Evolutionary conservation across 768 basidiomycete genomes (phyloP).

Genomic region (Leccinum barrowsii): DNA sequence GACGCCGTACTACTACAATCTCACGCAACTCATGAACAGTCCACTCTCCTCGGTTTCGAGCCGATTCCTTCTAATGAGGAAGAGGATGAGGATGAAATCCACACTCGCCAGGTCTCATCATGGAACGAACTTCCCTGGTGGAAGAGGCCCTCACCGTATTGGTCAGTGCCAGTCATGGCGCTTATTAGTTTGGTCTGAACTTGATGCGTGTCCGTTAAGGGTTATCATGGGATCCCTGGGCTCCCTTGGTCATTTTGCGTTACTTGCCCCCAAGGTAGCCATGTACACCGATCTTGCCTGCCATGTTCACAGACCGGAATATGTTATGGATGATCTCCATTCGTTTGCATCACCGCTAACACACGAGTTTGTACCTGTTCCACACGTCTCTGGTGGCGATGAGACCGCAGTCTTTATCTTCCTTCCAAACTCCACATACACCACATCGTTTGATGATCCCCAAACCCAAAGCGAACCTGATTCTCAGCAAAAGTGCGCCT

Average conservation of each 20-base stretch:
- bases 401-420: not conserved
- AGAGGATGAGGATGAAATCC: slow-evolving; percentile 21
- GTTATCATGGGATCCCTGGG: slow-evolving; percentile 52
- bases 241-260: slow-evolving; percentile 51
- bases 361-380: not conserved
- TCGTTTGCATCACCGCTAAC: not conserved
- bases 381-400: not conserved
- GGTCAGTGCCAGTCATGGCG: slow-evolving; percentile 44
- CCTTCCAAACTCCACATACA: slow-evolving; percentile 4
- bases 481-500: slow-evolving; percentile 42
- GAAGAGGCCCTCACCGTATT: slow-evolving; percentile 68
- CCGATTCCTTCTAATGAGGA: slow-evolving; percentile 6
- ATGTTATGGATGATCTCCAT: slow-evolving; percentile 20
- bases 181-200: not conserved
- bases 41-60: slow-evolving; percentile 27
- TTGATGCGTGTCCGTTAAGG: slow-evolving; percentile 39
- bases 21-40: slow-evolving; percentile 37
- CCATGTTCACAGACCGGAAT: slow-evolving; percentile 58
- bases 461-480: not conserved
- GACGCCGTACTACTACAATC: slow-evolving; percentile 38
- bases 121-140: slow-evolving; percentile 59
- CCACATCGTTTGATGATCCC: not conserved
- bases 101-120: slow-evolving; percentile 25
- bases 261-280: slow-evolving; percentile 68
- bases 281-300: slow-evolving; percentile 75